Evolutionary conservation across 2,329 filamentous ascomycete genomes (phyloP).

Genomic region (Fusarium sublunatum): DNA sequence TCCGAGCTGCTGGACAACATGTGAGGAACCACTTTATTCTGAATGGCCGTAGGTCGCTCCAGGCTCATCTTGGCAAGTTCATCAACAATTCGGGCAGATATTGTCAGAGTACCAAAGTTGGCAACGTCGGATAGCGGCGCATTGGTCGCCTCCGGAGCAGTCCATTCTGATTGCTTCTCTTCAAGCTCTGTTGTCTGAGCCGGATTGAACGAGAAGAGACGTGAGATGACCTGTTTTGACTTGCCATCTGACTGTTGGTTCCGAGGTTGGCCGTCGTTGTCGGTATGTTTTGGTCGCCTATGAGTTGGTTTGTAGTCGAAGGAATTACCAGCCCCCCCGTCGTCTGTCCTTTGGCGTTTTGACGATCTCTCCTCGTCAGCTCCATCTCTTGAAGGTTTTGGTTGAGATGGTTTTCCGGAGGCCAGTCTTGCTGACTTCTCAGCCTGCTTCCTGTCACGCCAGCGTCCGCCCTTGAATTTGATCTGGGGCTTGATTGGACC

Average conservation of each 20-base stretch:
- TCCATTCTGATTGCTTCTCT: slow-evolving; percentile 62
- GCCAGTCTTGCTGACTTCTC: slow-evolving; percentile 50
- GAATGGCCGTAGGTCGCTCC: slow-evolving; percentile 92
- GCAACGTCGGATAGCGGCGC: slow-evolving; percentile 87
- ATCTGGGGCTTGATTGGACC: slow-evolving; percentile 70
- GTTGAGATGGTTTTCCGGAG: slow-evolving; percentile 33
- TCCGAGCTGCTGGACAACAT: slow-evolving; percentile 84
- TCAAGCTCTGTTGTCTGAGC: slow-evolving; percentile 72
- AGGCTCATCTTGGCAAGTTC: slow-evolving; percentile 89
- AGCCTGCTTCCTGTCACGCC: slow-evolving; percentile 87
- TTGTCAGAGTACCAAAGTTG: slow-evolving; percentile 86
- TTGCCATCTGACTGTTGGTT: slow-evolving; percentile 41
- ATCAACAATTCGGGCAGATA: slow-evolving; percentile 82
- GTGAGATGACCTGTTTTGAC: slow-evolving; percentile 78
- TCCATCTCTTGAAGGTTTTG: slow-evolving; percentile 39
- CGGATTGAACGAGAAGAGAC: slow-evolving; percentile 92
- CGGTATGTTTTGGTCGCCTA: slow-evolving; percentile 27
- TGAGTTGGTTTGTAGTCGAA: slow-evolving; percentile 33
- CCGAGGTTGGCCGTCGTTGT: slow-evolving; percentile 38
- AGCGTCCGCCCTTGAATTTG: slow-evolving; percentile 88
- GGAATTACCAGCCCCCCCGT: slow-evolving; percentile 22
- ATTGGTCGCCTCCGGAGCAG: slow-evolving; percentile 81
- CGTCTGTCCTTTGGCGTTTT: slow-evolving; percentile 59
- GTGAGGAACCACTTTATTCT: slow-evolving; percentile 87
- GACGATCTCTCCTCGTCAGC: slow-evolving; percentile 51